These are phyloP conservation scores for Ophiostoma novo-ulmi DNA, from an alignment of 2,329 filamentous ascomycete species.

Conservation along the genomic window DNA sequence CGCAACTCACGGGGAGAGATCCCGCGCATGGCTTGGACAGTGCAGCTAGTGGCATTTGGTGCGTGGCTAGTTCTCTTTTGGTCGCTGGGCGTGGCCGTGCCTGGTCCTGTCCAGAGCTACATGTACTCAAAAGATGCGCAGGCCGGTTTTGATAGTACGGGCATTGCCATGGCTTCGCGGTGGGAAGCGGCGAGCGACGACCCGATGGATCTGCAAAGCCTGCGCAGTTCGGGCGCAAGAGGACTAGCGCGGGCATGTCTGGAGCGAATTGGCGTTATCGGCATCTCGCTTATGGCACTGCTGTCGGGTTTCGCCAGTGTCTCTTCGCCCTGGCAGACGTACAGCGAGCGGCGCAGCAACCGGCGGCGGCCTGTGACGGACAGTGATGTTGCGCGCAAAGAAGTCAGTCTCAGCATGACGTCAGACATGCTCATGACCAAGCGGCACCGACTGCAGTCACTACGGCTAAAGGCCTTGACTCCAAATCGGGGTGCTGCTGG, in stretches of 20 bases:
- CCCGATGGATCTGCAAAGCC: conserved; percentile 17
- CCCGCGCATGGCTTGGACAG: conserved; percentile 57
- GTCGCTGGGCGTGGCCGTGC: conserved; percentile 62
- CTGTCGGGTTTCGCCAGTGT: conserved; percentile 88
- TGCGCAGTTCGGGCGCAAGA: conserved; percentile 14
- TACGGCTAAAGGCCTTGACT: conserved; percentile 56
- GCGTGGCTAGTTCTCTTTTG: conserved; percentile 72
- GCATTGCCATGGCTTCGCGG: conserved; percentile 31
- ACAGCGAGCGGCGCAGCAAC: conserved; percentile 54
- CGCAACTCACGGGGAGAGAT: conserved; percentile 51
- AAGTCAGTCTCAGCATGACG: conserved; percentile 71
- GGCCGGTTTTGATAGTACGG: conserved; percentile 34
- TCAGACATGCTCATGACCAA: conserved; percentile 75
- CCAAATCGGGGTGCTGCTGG: conserved; percentile 21
- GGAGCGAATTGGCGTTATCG: conserved; percentile 74
- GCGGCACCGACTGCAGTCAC: conserved; percentile 62
- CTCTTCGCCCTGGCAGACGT: conserved; percentile 78
- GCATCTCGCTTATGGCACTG: conserved; percentile 79
- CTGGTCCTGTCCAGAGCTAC: conserved; percentile 29
- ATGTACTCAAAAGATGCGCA: conserved; percentile 28
- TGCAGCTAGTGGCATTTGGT: conserved; percentile 59
- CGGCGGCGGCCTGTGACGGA: conserved; percentile 60
- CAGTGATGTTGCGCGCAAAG: conserved; percentile 68
- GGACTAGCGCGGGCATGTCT: conserved; percentile 51
- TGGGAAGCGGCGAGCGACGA: conserved; percentile 21